Conservation (phyloP, 805 yeast genomes). For the Saccharomycopsis oosterbeekiorum region DNA sequence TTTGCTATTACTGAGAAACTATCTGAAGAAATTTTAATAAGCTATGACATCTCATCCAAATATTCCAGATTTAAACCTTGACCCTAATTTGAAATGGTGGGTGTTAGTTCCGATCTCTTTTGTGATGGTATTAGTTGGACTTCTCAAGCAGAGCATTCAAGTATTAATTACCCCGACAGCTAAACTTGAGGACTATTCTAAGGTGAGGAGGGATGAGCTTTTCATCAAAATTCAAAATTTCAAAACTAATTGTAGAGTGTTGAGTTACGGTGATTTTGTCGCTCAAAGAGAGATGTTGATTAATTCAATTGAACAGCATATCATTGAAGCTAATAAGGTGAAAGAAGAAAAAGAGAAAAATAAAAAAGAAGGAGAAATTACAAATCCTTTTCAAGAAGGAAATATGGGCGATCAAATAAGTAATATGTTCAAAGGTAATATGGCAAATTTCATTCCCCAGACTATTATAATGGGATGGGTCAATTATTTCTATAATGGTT, state of each 20-base stretch:
- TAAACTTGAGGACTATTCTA: constrained; percentile 40
- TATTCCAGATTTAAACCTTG: constrained; percentile 53
- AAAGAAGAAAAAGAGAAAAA: constrained; percentile 30
- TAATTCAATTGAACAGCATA: constrained; percentile 33
- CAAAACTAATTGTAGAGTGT: constrained; percentile 40
- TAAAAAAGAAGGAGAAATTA: constrained; percentile 24
- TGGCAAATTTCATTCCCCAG: constrained; percentile 83
- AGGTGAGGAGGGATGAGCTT: constrained; percentile 54
- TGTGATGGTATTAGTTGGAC: constrained; percentile 83
- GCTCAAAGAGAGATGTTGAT: constrained; percentile 40
- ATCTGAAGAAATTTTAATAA: background rate
- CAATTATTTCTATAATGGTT: constrained; percentile 85
- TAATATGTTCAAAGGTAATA: constrained; percentile 69
- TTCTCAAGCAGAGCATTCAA: constrained; percentile 62
- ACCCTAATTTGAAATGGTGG: constrained; percentile 81
- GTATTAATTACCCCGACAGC: constrained; percentile 49
- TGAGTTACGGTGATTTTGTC: constrained; percentile 44
- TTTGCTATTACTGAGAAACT: background rate
- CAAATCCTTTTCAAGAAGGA: constrained; percentile 66
- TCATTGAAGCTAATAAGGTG: constrained; percentile 42
- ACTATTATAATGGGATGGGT: constrained; percentile 95
- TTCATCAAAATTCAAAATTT: constrained; percentile 51
- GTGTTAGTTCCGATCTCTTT: constrained; percentile 81
- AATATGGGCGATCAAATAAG: constrained; percentile 61
- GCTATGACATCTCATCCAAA: background rate